Evolutionary conservation across 768 basidiomycete species (phyloP), one percentile per base, ranked within the genome.

Genomic region (Lactarius psammicola): DNA sequence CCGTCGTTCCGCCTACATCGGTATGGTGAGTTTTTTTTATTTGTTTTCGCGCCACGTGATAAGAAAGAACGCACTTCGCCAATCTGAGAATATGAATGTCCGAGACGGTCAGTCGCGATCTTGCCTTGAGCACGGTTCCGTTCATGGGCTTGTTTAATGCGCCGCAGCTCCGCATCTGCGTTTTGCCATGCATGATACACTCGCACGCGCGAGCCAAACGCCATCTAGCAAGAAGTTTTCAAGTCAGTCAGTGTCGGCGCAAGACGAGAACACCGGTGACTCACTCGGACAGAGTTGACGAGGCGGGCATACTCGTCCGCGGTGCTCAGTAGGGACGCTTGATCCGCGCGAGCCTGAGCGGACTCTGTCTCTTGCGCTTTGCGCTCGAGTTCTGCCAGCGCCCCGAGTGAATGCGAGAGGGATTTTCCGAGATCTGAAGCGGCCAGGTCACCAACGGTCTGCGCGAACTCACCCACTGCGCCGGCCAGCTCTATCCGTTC

Each of bases 231-330:
- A 28, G 70, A 9, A 36, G 26, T 1, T 10, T n/a, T 49, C 4
- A n/a, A n/a, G n/a, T n/a, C 26, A 57, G 23, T 38, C 34, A 55
- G 59, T 31, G 20, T 26, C 42, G 34, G 23, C n/a, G 23, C 31
- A 44, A n/a, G n/a, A n/a, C n/a, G n/a, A n/a, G n/a, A n/a, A n/a
- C n/a, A n/a, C n/a, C n/a, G n/a, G n/a, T n/a, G n/a, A n/a, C n/a
- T 61, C 74, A 92, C 92, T 67, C 92, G 82, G 60, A 95, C 94
- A 63, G 90, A 92, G 70, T 84, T 87, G 67, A 96, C 91, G 60
- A 98, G 80, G 59, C 96, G 82, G n/a, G 94, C 85, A 74, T 98
- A 98, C 76, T 97, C 95, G 72, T 98, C 96, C 56, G 86, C 92
- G 56, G 92, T 91, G 59, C 85, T 87, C 82, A 95, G 81, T 33